These are phyloP conservation scores for Evansstolkia leycettana DNA, from an alignment of 495 filamentous ascomycete genomes.

Conservation along the genomic window DNA sequence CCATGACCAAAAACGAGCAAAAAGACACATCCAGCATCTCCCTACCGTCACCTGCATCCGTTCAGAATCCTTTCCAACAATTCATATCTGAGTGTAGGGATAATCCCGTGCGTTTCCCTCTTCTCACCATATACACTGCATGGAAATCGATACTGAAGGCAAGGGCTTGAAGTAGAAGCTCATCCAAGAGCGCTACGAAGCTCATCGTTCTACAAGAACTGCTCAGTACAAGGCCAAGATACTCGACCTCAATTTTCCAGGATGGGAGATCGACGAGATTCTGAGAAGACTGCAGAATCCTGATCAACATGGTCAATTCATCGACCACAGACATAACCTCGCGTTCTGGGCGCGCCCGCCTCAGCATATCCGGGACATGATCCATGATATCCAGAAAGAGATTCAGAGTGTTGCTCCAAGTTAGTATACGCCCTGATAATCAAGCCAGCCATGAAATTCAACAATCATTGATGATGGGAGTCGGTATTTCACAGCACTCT, in stretches of 20 bases:
- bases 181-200: slow-evolving; percentile 61
- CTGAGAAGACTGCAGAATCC: slow-evolving; percentile 47
- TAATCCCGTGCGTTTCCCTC: slow-evolving; percentile 36
- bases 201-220: slow-evolving; percentile 63
- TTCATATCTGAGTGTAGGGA: slow-evolving; percentile 51
- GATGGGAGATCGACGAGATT: slow-evolving; percentile 63
- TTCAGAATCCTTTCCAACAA: slow-evolving; percentile 64
- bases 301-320: slow-evolving; percentile 43
- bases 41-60: slow-evolving; percentile 4
- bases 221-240: slow-evolving; percentile 56
- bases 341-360: slow-evolving; percentile 83
- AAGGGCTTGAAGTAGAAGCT: slow-evolving; percentile 32
- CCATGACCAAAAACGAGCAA: neutral
- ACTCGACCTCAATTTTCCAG: slow-evolving; percentile 51
- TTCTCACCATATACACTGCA: neutral
- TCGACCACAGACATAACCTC: slow-evolving; percentile 67
- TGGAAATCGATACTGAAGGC: too few relatives aligned
- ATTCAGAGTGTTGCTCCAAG: slow-evolving; percentile 52
- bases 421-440: too few relatives aligned
- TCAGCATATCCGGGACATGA: slow-evolving; percentile 48
- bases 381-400: slow-evolving; percentile 53
- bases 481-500: slow-evolving; percentile 43
- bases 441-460: too few relatives aligned
- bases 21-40: neutral
- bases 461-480: neutral